Conservation (phyloP, 805 yeast genomes). For the Aciculoconidium aculeatum region DNA sequence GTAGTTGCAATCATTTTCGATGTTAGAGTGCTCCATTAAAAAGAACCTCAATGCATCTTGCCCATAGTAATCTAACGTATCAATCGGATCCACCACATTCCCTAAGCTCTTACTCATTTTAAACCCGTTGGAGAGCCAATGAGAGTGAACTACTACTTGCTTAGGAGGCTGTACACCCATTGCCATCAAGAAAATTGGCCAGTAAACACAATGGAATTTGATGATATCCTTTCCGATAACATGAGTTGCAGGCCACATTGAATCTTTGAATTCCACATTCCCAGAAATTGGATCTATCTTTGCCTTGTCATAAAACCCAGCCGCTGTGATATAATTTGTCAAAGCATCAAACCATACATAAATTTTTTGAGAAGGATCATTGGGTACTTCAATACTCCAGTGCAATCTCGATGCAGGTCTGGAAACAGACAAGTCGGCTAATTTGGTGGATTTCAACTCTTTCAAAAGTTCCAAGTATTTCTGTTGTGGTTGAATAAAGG, state of each 20-base stretch:
- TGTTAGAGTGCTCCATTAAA: constrained; percentile 66
- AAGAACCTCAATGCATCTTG: constrained; percentile 71
- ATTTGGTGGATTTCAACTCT: constrained; percentile 44
- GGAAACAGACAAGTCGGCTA: constrained; percentile 78
- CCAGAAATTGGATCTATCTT: no score
- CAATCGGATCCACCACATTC: constrained; percentile 88
- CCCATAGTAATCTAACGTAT: constrained; percentile 57
- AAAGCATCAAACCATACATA: constrained; percentile 98
- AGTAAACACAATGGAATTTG: constrained; percentile 83
- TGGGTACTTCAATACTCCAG: constrained; percentile 92
- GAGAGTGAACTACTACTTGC: constrained; percentile 83
- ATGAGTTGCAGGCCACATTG: constrained; percentile 68
- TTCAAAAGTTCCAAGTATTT: constrained; percentile 49
- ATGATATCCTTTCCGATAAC: constrained; percentile 88
- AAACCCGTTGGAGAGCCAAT: constrained; percentile 84
- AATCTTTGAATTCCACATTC: no score
- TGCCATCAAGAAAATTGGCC: constrained; percentile 91
- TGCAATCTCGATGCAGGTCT: constrained; percentile 69
- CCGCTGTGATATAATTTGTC: constrained; percentile 72
- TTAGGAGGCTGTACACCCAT: constrained; percentile 67
- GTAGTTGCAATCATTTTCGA: constrained; percentile 77
- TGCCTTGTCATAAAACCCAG: constrained; percentile 37
- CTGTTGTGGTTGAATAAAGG: constrained; percentile 61
- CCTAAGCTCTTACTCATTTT: constrained; percentile 94
- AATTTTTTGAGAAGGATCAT: constrained; percentile 67